Conservation (phyloP, 345 rosid species). For the Lepidium aucheri region DNA sequence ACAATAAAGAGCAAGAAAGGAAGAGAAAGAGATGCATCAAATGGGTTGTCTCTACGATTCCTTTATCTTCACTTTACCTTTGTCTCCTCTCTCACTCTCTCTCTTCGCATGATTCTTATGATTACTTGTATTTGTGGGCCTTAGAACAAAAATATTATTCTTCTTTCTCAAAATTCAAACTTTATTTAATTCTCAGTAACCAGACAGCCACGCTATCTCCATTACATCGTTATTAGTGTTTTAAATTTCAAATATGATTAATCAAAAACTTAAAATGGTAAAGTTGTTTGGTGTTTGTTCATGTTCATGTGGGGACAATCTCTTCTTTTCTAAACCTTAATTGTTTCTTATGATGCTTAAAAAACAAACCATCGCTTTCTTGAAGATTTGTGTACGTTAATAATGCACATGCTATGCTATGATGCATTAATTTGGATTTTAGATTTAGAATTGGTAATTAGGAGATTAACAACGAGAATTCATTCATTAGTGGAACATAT, state of each 20-base stretch:
- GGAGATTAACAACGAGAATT: background rate
- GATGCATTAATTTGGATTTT: background rate
- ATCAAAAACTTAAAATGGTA: background rate
- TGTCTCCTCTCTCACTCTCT: conserved; percentile 25
- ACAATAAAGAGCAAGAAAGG: background rate
- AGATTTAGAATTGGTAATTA: background rate
- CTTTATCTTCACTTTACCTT: conserved; percentile 33
- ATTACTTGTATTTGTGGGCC: conserved; percentile 39
- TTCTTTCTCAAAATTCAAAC: background rate
- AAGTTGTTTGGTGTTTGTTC: conserved; percentile 14
- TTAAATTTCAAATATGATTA: background rate
- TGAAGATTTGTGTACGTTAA: background rate
- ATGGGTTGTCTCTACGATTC: conserved; percentile 28
- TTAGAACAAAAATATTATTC: background rate
- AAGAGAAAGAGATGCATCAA: conserved; percentile 24
- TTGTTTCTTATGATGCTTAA: conserved; percentile 17
- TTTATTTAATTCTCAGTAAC: conserved; percentile 14
- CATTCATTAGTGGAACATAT: conserved; percentile 3
- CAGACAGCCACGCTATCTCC: conserved; percentile 34
- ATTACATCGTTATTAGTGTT: conserved; percentile 19
- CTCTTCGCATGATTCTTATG: conserved; percentile 35
- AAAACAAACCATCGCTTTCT: conserved; percentile 27
- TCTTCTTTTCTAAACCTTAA: background rate
- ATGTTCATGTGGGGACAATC: conserved; percentile 16
- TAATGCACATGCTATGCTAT: conserved; percentile 11